Evolutionary conservation across 164 flowering plant species (phyloP), one percentile per base, ranked within the genome.

Genomic region (Nymphaea thermarum): DNA sequence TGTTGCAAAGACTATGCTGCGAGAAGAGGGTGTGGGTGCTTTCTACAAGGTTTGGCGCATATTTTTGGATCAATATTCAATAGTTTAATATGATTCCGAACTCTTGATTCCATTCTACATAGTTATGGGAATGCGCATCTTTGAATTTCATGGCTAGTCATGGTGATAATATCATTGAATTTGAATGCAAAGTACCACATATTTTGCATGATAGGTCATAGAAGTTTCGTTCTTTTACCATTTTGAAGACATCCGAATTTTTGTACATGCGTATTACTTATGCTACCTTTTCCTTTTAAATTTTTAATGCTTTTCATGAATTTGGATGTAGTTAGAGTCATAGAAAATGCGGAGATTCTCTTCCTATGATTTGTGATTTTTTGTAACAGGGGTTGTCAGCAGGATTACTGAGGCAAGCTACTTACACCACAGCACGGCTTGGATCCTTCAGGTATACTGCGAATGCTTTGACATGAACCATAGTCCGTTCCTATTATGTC

Each of bases 401-500:
- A 72, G 98, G 98, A 47, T 74, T 93, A 73, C 91, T 93, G 5
- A 83, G 98, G 69, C 98, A 93, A 78, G 98, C 98, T 70, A 93
- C 98, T 59, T 93, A 93, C 72, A 93, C 98, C 69, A 93, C 98
- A 59, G 97, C 98, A 14, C 81, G 98, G 5, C 97, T 93, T 75
- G 98, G 98, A 66, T 77, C 98, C 45, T 93, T 93, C 80, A 93
- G 73, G 97, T 93, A 67, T 47, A 6, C 55, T 47, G 55, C 12
- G 55, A 47, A 47, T 7, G 7, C 55, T 47, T 6, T 47, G 55
- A 14, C 55, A 3, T 47, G 55, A 47, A 47, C 7, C 12, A 47
- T 47, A 14, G 12, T 47, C 12, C 12, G 55, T 47, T 47, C 12
- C 55, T 14, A 47, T 47, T 14, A 47, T 47, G 55, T 7, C 55